Evolutionary conservation across 1,139 yeast genomes (phyloP), one percentile per base, ranked within the genome.

Genomic region (Magnusiomyces paraingens): DNA sequence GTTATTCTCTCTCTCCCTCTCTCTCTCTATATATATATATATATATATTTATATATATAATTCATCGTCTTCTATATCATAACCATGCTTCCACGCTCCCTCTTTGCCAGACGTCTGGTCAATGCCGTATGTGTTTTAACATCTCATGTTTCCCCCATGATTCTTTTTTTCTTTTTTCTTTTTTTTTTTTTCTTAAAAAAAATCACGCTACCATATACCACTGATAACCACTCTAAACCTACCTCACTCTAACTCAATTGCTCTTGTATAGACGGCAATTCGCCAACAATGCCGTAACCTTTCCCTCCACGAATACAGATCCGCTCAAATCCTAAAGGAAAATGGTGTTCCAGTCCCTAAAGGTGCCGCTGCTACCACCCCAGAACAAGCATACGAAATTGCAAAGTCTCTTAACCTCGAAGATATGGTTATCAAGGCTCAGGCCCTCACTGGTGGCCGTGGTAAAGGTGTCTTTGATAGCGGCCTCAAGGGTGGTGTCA

Each of bases 401-500:
- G 98, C 98, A 62, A 76, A 80, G 70, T 70, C 77, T 64, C 66
- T 73, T 67, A 73, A 83, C 63, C 78, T 87, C 61, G 82, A 83
- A 65, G 95, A 89, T 64, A 78, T 93, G 75, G 98, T 93, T 62
- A 82, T 93, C 72, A 93, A 93, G 79, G 99, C 99, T 57, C 99
- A 93, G 77, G 98, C 96, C 53, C 81, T 94, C 68, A 91, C 99
- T 58, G 99, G 99, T 76, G 99, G 99, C 70, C 86, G 99, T 75
- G 99, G 99, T 76, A 93, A 93, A 74, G 99, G 99, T 61, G 91
- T 88, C 74, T 91, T 93, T 64, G 97, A 90, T 75, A 84, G 84
- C 65, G 99, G 99, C 51, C 82, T 89, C 71, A 85, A 91, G 76
- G 96, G 98, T 56, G 99, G 99, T 77, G 97, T 93, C 69, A 86